Evolutionary conservation across 169 alveolate species (phyloP).

Genomic region (Cryptosporidium ubiquitum): DNA sequence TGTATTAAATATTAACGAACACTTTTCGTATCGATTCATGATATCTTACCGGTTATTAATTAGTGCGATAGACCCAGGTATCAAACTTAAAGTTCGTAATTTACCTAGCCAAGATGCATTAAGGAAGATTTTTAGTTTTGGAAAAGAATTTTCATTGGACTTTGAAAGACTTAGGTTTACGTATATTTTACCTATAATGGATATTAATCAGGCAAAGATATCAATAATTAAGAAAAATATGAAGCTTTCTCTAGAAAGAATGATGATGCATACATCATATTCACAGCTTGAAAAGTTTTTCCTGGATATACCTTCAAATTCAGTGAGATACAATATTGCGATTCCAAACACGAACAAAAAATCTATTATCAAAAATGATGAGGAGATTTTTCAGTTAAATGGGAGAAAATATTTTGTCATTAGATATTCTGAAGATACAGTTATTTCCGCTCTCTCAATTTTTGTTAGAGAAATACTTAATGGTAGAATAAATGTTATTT

Average conservation of each 20-base stretch:
- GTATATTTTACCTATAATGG: background rate
- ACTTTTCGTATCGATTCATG: slow-evolving; percentile 12
- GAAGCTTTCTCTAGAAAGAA: background rate
- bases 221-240: background rate
- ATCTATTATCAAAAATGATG: background rate
- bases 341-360: background rate
- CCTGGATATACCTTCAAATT: background rate
- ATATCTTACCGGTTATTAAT: slow-evolving; percentile 9
- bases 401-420: slow-evolving; percentile 2
- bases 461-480: slow-evolving; percentile 1
- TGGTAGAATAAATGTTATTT: slow-evolving; percentile 20
- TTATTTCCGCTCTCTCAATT: background rate
- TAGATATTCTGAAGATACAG: background rate
- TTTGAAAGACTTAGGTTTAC: background rate
- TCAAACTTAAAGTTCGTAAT: slow-evolving; percentile 27
- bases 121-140: slow-evolving; percentile 14
- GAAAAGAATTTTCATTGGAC: background rate
- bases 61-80: background rate
- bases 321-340: background rate
- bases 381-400: slow-evolving; percentile 4
- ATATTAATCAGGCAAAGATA: background rate
- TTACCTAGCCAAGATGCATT: slow-evolving; percentile 64
- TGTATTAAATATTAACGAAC: background rate
- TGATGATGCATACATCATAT: background rate
- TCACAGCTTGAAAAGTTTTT: slow-evolving; percentile 13